Evolutionary conservation across 2,329 filamentous ascomycete species (phyloP), one percentile per base, ranked within the genome.

Genomic region (Xylaria multiplex): DNA sequence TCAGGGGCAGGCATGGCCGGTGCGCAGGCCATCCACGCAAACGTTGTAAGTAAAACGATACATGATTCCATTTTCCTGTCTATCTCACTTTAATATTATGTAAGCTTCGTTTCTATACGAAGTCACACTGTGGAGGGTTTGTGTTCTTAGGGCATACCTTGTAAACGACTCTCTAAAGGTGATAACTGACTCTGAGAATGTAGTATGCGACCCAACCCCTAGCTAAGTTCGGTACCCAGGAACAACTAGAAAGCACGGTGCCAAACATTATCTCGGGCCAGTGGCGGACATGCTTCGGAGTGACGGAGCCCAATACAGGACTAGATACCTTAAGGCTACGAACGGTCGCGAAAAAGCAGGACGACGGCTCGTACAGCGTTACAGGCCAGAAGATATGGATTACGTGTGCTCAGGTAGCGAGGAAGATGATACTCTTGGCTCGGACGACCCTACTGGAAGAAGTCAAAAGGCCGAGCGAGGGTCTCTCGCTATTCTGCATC

Each of bases 361-460:
- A 67, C 2, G 85, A 88, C 22, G 86, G 86, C 14, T 84, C 81
- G 3, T 96, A 94, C 75, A 82, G 80, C 1, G 84, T 96, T 11
- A 87, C 87, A 0, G 92, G 93, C 0, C 91, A 95, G 76, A 96
- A 96, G 80, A 94, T 95, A 61, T 96, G 93, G 93, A 96, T 96
- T 61, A 92, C 92, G 0, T 94, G 88, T 59, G 93, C 93, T 0
- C 92, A 96, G 76, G 90, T 95, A 0, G 92, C 93, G 0, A 84
- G 85, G 3, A 92, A 93, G 73, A 96, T 96, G 92, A 89, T 96
- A 3, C 83, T 96, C 0, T 84, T 97, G 0, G 92, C 92, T 0
- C 86, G 93, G 1, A 96, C 92, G 0, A 92, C 88, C 0, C 86
- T 90, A 0, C 71, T 90, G 0, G 89, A 92, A 57, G 83, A 92